Percentiles rank a stretch among this genome's conserved stretches.
These are phyloP conservation scores for Grosmannia huntii DNA, from an alignment of 2,329 filamentous ascomycete genomes.

Conservation along the genomic window DNA sequence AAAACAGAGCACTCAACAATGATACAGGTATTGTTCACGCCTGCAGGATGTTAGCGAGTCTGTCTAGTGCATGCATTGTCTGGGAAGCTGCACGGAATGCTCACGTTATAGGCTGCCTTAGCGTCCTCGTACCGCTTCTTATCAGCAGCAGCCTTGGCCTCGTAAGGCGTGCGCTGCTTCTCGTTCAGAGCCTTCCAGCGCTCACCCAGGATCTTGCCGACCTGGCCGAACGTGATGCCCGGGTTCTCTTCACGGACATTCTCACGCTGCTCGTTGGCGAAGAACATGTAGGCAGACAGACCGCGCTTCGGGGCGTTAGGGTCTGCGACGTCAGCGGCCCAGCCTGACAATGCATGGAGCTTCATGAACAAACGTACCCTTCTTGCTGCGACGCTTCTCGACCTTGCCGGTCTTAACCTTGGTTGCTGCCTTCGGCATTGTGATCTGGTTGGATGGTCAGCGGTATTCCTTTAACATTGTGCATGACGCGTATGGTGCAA, in stretches of 20 bases:
- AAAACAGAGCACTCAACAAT: neutral
- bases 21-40: slow-evolving; percentile 3
- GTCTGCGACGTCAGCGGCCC: slow-evolving; percentile 38
- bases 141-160: slow-evolving; percentile 90
- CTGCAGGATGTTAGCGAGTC: neutral
- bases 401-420: slow-evolving; percentile 42
- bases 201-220: slow-evolving; percentile 96
- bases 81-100: slow-evolving; percentile 18
- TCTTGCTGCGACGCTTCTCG: slow-evolving; percentile 44
- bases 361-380: slow-evolving; percentile 28
- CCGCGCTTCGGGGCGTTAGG: slow-evolving; percentile 98
- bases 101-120: slow-evolving; percentile 87
- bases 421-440: slow-evolving; percentile 47
- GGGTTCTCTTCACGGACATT: slow-evolving; percentile 98
- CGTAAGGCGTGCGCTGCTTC: slow-evolving; percentile 85
- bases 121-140: slow-evolving; percentile 99
- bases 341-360: neutral
- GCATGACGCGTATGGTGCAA: too few species aligned
- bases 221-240: slow-evolving; percentile 92
- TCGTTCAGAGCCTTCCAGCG: slow-evolving; percentile 95
- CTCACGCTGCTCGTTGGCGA: slow-evolving; percentile 97
- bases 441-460: slow-evolving; percentile 18
- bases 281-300: slow-evolving; percentile 99
- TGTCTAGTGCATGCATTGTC: neutral
- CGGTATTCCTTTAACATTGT: neutral